phyloP scores from a whole-genome alignment of 306 rosid species.

The Glycine tomentella region DNA sequence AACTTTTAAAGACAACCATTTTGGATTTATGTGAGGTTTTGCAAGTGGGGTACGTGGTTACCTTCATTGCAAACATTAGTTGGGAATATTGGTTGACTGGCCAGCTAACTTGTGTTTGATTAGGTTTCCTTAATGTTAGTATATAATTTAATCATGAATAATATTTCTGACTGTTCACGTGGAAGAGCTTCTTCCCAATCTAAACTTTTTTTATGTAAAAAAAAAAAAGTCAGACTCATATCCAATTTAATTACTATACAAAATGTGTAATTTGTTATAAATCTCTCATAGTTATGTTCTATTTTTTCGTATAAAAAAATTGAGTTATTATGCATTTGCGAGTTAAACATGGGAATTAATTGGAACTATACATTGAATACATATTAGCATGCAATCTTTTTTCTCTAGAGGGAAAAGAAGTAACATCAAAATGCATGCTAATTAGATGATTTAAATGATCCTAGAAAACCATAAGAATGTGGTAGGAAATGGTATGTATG shows the following conservation, averaged over 20 bases:
- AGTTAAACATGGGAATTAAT: not conserved
- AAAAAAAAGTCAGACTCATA: too few species aligned
- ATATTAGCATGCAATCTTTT: not conserved
- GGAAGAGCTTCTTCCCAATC: not conserved
- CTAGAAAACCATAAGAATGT: not conserved
- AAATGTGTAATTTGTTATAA: too few species aligned
- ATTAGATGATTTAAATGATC: too few species aligned
- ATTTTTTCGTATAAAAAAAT: too few species aligned
- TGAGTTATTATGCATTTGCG: too few species aligned
- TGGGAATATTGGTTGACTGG: not conserved
- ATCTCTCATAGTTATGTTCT: too few species aligned
- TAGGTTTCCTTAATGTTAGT: not conserved
- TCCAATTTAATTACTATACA: too few species aligned
- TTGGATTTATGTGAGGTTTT: slow-evolving; percentile 23
- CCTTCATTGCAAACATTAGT: not conserved
- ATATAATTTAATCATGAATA: not conserved
- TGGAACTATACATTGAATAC: not conserved
- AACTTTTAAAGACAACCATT: slow-evolving; percentile 18
- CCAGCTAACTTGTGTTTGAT: not conserved
- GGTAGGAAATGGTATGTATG: not conserved
- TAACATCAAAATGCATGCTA: not conserved
- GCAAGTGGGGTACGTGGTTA: slow-evolving; percentile 9
- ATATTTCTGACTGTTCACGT: not conserved
- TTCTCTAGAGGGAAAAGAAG: not conserved
- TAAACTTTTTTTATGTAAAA: not conserved